A percentile compares a stretch with the other conserved stretches of the same genome.
Conservation (phyloP, 2,329 filamentous ascomycete genomes). For the Iodosphaeria phyllophila region DNA sequence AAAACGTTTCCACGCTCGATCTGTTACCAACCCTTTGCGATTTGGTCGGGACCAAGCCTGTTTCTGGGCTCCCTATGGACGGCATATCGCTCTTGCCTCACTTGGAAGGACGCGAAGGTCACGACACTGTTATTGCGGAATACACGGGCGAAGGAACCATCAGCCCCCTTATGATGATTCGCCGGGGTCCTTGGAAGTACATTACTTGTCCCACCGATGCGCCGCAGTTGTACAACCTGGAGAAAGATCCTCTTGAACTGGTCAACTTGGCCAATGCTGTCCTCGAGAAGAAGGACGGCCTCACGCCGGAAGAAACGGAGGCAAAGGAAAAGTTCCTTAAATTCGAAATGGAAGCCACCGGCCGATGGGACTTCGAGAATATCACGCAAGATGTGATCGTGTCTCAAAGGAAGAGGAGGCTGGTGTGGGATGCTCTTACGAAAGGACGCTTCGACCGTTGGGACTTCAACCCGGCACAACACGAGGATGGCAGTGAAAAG, state of each 20-base stretch:
- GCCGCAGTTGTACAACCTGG: conserved; percentile 69
- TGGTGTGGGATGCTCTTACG: conserved; percentile 67
- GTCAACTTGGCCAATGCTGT: conserved; percentile 56
- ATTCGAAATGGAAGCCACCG: conserved; percentile 55
- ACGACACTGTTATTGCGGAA: conserved; percentile 83
- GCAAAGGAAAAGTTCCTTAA: conserved; percentile 33
- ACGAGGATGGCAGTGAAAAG: conserved; percentile 49
- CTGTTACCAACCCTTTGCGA: conserved; percentile 79
- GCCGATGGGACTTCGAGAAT: conserved; percentile 62
- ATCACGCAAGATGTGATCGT: conserved; percentile 59
- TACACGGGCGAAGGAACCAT: conserved; percentile 90
- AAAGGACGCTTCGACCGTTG: conserved; percentile 61
- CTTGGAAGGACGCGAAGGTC: conserved; percentile 43
- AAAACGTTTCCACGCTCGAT: conserved; percentile 84
- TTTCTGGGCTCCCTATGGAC: conserved; percentile 63
- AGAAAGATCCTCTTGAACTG: conserved; percentile 57
- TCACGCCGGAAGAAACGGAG: conserved; percentile 25
- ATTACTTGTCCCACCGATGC: conserved; percentile 71
- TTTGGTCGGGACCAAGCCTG: conserved; percentile 52
- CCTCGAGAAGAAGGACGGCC: conserved; percentile 15
- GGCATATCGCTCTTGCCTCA: conserved; percentile 69
- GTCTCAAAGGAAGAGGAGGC: conserved; percentile 60
- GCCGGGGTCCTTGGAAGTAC: conserved; percentile 78
- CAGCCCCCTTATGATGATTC: conserved; percentile 85
- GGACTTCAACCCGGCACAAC: conserved; percentile 54